Percentiles rank a stretch among this genome's conserved stretches.
Evolutionary conservation across 208 protist genomes (phyloP).

Genomic region (Leishmania guyanensis): DNA sequence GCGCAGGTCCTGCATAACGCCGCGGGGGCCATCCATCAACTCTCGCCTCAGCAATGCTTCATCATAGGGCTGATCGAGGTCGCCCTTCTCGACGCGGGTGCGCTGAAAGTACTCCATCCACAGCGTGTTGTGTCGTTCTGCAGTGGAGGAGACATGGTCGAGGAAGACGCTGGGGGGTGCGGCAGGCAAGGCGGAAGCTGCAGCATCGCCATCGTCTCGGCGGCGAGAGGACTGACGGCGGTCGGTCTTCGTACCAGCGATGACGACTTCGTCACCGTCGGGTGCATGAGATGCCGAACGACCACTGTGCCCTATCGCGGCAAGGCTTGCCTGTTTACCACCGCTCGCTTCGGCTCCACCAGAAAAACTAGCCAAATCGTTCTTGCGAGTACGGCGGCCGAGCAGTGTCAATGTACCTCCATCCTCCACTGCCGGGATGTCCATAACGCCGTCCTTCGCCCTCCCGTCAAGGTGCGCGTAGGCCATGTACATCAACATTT

Average conservation of each 20-base stretch:
- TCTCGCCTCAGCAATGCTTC: constrained; percentile 68
- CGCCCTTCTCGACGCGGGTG: constrained; percentile 54
- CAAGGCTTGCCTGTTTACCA: neutral
- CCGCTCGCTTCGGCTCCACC: neutral
- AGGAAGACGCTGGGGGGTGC: constrained; percentile 64
- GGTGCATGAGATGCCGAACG: neutral
- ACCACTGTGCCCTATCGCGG: neutral
- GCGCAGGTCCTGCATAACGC: constrained; percentile 90
- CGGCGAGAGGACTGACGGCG: constrained; percentile 11
- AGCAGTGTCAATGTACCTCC: constrained; percentile 84
- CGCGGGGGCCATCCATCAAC: constrained; percentile 86
- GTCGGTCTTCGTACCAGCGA: neutral
- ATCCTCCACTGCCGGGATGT: constrained; percentile 86
- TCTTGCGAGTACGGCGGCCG: constrained; percentile 19
- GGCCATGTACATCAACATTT: constrained; percentile 91
- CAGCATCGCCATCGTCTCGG: constrained; percentile 33
- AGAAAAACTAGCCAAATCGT: neutral
- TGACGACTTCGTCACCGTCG: neutral
- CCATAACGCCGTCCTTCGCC: constrained; percentile 59
- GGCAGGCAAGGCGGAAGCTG: constrained; percentile 31
- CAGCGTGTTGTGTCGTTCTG: constrained; percentile 65
- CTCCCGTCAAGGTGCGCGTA: constrained; percentile 85
- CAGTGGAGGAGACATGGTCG: constrained; percentile 45
- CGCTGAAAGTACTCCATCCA: constrained; percentile 74
- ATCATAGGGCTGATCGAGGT: constrained; percentile 85